Percentiles rank a stretch among this genome's conserved stretches.
phyloP scores from a whole-genome alignment of 768 basidiomycete species.

The Macrocybe gigantea region DNA sequence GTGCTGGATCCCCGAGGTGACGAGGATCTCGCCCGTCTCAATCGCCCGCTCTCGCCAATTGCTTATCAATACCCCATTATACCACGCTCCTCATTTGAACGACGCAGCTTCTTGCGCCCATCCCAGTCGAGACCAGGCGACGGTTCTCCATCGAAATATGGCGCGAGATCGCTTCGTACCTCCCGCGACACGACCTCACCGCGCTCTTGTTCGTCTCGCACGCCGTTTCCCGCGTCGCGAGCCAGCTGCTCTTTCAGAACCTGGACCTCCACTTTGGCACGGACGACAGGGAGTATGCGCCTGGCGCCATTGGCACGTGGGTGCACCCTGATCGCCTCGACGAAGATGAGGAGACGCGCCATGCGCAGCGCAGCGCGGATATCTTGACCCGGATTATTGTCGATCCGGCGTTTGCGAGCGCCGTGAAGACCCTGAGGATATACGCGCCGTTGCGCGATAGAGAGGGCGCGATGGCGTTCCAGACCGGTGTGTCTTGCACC shows the following conservation, averaged over 20 bases:
- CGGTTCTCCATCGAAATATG: conserved; percentile 67
- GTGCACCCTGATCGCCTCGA: conserved; percentile 10
- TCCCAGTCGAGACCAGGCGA: conserved; percentile 35
- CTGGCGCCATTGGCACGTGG: conserved; percentile 8
- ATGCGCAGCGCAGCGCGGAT: conserved; percentile 64
- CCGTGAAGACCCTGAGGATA: conserved; percentile 52
- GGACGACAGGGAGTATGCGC: conserved; percentile 21
- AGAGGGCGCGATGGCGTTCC: conserved; percentile 52
- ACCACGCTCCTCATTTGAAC: neutral
- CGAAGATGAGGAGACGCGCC: conserved; percentile 38
- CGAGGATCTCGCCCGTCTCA: too few relatives aligned
- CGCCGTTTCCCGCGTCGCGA: conserved; percentile 60
- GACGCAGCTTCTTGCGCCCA: conserved; percentile 30
- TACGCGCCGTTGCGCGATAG: conserved; percentile 46
- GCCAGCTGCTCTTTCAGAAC: conserved; percentile 59
- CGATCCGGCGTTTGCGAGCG: conserved; percentile 51
- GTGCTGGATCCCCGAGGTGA: neutral
- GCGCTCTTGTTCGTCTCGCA: conserved; percentile 61
- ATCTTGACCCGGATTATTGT: conserved; percentile 63
- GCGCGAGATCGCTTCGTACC: conserved; percentile 58
- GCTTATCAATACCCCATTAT: neutral
- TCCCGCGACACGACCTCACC: conserved; percentile 61
- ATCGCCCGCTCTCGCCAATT: too few relatives aligned
- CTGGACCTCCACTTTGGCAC: conserved; percentile 54
- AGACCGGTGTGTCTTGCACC: conserved; percentile 40